phyloP scores from a whole-genome alignment of 2,329 filamentous ascomycete species.

The Xylariaceae sp. region DNA sequence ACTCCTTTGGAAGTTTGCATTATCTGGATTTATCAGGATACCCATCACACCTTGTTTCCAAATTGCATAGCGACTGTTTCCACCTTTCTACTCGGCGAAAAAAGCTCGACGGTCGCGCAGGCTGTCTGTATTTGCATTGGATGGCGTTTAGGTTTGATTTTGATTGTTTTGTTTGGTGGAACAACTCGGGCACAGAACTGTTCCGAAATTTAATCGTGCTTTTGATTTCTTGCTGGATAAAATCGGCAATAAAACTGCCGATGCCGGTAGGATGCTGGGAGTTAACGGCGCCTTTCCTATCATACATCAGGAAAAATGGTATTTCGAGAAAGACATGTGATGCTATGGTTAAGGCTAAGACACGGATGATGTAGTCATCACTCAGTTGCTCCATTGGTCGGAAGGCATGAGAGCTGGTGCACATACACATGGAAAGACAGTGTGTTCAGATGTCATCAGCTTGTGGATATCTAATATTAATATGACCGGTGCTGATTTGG shows the following conservation, averaged over 20 bases:
- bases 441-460: constrained; percentile 26
- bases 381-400: constrained; percentile 30
- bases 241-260: constrained; percentile 20
- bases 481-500: constrained; percentile 35
- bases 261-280: constrained; percentile 29
- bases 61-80: constrained; percentile 64
- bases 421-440: constrained; percentile 19
- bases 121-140: constrained; percentile 42
- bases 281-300: constrained; percentile 28
- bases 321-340: constrained; percentile 4
- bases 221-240: constrained; percentile 2
- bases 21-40: constrained; percentile 44
- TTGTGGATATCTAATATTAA: constrained; percentile 39
- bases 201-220: neutral
- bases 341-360: constrained; percentile 20
- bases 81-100: constrained; percentile 37
- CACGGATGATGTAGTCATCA: constrained; percentile 31
- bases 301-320: constrained; percentile 6
- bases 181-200: neutral
- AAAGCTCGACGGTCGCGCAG: constrained; percentile 37
- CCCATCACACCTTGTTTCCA: constrained; percentile 49
- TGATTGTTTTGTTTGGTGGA: constrained; percentile 22
- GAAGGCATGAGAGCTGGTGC: constrained; percentile 33
- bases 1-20: constrained; percentile 43
- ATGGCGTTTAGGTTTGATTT: constrained; percentile 39